phyloP scores from a whole-genome alignment of 768 basidiomycete species.

The Podaxis rugospora region DNA sequence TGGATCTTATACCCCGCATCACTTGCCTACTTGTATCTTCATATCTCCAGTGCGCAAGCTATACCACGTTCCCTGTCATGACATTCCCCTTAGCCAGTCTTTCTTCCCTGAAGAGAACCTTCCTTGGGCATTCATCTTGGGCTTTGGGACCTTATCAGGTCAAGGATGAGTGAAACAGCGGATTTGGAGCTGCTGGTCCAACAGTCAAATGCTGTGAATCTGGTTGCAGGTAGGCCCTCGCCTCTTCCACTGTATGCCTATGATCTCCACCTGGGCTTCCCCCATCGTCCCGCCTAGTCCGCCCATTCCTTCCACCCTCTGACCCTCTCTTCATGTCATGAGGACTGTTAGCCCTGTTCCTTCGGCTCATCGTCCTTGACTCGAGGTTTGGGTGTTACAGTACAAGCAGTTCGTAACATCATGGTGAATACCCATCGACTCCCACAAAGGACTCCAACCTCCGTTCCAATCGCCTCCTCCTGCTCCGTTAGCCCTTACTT shows the following conservation, averaged over 20 bases:
- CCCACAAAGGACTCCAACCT: no score
- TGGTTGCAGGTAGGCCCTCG: constrained; percentile 20
- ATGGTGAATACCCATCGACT: neutral
- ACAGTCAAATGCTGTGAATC: constrained; percentile 21
- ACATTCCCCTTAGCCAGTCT: neutral
- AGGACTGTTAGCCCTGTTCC: neutral
- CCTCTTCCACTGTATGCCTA: no score
- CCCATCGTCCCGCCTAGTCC: neutral
- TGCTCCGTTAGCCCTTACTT: neutral
- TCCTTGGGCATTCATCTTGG: neutral
- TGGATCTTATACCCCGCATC: neutral
- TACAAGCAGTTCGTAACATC: neutral
- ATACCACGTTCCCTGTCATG: neutral
- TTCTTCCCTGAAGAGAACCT: neutral
- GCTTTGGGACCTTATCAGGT: neutral
- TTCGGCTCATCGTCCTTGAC: neutral
- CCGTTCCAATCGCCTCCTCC: neutral
- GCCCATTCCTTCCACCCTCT: neutral
- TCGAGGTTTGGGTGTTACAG: neutral
- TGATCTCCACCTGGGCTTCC: neutral
- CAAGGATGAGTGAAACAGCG: neutral
- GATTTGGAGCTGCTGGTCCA: constrained; percentile 11
- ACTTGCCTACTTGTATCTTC: neutral
- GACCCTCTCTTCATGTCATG: neutral
- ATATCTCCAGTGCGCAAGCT: neutral